Base-by-base conservation (phyloP, 495 filamentous ascomycete species). In the Xylaria sp. region DNA sequence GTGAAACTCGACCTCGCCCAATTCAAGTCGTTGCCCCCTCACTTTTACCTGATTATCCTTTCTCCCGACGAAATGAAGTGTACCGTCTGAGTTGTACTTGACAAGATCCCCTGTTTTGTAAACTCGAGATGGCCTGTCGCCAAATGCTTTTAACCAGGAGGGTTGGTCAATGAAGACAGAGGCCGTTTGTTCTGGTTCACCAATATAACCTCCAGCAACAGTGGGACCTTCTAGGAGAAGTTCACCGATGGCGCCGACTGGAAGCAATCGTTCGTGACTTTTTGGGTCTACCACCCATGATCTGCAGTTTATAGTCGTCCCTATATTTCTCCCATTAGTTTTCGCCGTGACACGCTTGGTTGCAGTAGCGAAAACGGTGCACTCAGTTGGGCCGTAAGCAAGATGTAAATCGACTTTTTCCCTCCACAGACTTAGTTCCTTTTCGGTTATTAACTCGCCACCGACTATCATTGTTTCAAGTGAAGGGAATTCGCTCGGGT, bases 251-350 rank as follows among this genome's bases (percentile, higher is more conserved):
- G 53, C 72, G 8, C 86, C 85, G 26, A 87, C 31, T 0, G 84
- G 85, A 7, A 78, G 75, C 6, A 88, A 75, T 21, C 78, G 74
- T 50, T 86, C 69, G 44, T 85, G 82, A 67, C 88, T 76, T 0
- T 84, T 81, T 3, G 82, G 70, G 53, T 88, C 83, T 31, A 86
- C 80, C 17, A 89, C 80, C 87, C 87, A 88, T 1, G 84, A 82
- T 29, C 67, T 41, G 79, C 73, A 43, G 79, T 83, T 72, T 74
- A 82, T 19, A 77, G 79, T 68, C 79, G 81, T 77, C 2, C 87
- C 86, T 69, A 89, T 86, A 41, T 81, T 82, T 6, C 80, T 75
- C 14, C 68, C 46, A 19, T 15, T 43, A 3, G 41, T n/a, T 53
- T 24, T 12, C 52, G 21, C 44, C 4, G 24, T 29, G 46, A 53